Conservation (phyloP, 2,329 filamentous ascomycete genomes). For the Epichloe sibirici region DNA sequence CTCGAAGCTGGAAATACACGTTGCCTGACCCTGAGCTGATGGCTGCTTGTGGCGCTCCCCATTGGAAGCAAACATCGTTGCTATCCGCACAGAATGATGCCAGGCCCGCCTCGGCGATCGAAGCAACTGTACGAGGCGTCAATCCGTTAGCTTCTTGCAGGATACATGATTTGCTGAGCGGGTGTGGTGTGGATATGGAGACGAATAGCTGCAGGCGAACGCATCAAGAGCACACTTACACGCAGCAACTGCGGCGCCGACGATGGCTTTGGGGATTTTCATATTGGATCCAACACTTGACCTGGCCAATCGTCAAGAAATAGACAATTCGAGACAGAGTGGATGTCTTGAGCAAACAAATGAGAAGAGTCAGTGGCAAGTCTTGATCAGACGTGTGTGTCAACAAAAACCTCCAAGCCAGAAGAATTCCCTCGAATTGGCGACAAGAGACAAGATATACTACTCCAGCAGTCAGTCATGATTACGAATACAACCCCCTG, state of each 20-base stretch:
- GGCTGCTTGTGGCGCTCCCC: conserved; percentile 41
- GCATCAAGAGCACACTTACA: background rate
- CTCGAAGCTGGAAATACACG: conserved; percentile 48
- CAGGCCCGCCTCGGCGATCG: background rate
- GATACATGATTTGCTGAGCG: background rate
- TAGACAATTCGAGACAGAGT: background rate
- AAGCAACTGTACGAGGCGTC: background rate
- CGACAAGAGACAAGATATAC: background rate
- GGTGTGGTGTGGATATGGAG: too few relatives aligned
- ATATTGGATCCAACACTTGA: background rate
- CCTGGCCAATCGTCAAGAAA: background rate
- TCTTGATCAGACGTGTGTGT: background rate
- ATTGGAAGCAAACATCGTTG: conserved; percentile 35
- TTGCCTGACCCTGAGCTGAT: conserved; percentile 37
- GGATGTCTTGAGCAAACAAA: background rate
- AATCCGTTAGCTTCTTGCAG: background rate
- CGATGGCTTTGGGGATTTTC: background rate
- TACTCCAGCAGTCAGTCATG: background rate
- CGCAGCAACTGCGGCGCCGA: background rate
- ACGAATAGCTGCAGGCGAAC: background rate
- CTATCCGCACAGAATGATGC: background rate
- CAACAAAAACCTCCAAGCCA: background rate
- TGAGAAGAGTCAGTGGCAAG: background rate
- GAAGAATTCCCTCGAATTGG: background rate
- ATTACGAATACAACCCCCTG: background rate